Conservation (phyloP, 371 early-diverging fungal genomes). For the Fennellomyces sp. region DNA sequence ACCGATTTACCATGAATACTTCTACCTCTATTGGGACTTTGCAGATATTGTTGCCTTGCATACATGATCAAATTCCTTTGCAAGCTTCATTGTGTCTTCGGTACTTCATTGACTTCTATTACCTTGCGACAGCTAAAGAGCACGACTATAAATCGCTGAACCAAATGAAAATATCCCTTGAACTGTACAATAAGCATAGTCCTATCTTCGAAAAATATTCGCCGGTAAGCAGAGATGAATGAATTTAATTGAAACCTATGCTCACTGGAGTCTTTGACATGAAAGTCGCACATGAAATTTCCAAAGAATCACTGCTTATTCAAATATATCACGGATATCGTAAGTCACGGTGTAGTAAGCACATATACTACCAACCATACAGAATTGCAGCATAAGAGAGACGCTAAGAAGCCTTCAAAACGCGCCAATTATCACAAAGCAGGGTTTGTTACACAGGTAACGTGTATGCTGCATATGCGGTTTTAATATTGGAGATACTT, state of each 20-base stretch:
- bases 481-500: too few relatives aligned
- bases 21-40: not conserved
- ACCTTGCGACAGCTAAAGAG: constrained; percentile 3
- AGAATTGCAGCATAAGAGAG: constrained; percentile 6
- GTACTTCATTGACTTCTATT: constrained; percentile 8
- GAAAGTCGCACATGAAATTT: not conserved
- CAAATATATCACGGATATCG: not conserved
- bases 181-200: not conserved
- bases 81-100: constrained; percentile 4
- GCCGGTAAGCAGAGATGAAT: too few relatives aligned
- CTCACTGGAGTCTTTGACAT: not conserved
- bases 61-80: not conserved
- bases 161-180: not conserved
- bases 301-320: constrained; percentile 6
- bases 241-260: not conserved
- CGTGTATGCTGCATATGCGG: too few relatives aligned
- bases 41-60: not conserved
- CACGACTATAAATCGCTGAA: not conserved
- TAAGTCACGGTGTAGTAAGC: not conserved
- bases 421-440: not conserved
- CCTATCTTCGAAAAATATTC: constrained; percentile 8
- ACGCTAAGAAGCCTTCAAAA: constrained; percentile 10
- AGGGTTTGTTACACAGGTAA: not conserved
- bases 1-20: not conserved
- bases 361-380: constrained; percentile 1